Conservation (phyloP, 2,329 filamentous ascomycete genomes). For the Anthostomella pinea region DNA sequence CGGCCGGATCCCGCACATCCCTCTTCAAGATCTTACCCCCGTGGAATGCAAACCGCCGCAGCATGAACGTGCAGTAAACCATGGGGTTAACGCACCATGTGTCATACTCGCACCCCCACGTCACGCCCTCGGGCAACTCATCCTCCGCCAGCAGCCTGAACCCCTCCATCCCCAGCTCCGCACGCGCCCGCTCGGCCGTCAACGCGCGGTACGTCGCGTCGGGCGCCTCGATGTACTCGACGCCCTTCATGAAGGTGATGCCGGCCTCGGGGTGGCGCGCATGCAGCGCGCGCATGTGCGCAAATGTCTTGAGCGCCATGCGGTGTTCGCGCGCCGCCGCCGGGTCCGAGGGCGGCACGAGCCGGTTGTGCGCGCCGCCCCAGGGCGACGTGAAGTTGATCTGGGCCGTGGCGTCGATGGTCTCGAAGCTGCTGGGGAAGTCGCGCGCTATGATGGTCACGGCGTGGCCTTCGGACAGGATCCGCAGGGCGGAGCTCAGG, state of each 20-base stretch:
- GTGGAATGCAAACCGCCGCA: conserved; percentile 38
- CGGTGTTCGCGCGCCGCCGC: conserved; percentile 39
- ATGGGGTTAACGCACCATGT: conserved; percentile 56
- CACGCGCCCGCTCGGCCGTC: conserved; percentile 28
- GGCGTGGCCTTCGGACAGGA: conserved; percentile 39
- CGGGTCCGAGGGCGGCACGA: conserved; percentile 40
- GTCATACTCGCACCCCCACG: conserved; percentile 49
- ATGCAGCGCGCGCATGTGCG: conserved; percentile 37
- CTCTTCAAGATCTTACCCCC: conserved; percentile 36
- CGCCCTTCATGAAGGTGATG: conserved; percentile 46
- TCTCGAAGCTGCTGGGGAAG: conserved; percentile 46
- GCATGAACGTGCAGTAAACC: conserved; percentile 48
- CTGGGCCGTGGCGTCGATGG: conserved; percentile 36
- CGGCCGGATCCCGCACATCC: conserved; percentile 36
- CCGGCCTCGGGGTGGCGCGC: conserved; percentile 38
- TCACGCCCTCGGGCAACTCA: conserved; percentile 42
- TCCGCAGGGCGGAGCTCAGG: conserved; percentile 45
- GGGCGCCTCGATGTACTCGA: conserved; percentile 52
- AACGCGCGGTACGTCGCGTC: conserved; percentile 38
- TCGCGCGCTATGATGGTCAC: conserved; percentile 46
- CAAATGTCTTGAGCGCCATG: conserved; percentile 42
- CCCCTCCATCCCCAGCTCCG: conserved; percentile 33
- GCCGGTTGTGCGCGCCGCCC: conserved; percentile 56
- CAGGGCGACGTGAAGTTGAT: conserved; percentile 57
- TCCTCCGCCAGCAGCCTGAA: conserved; percentile 36